These are phyloP conservation scores for Neofusicoccum parvum DNA, from an alignment of 2,329 filamentous ascomycete genomes.

Conservation along the genomic window DNA sequence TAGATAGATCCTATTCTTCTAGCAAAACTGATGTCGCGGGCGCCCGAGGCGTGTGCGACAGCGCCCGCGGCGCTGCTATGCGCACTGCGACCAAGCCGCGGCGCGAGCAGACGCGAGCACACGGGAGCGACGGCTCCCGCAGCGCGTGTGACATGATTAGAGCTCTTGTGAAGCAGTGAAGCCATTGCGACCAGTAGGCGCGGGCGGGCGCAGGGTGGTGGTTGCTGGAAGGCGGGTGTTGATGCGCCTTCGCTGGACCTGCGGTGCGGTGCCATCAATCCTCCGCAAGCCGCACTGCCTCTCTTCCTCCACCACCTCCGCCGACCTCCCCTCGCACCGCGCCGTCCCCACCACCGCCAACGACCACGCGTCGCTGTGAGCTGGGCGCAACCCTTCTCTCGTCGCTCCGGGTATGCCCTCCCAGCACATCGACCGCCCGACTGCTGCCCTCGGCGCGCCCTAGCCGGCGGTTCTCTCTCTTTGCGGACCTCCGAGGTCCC, in stretches of 20 bases:
- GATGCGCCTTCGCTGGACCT: slow-evolving; percentile 18
- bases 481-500: slow-evolving; percentile 21
- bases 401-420: slow-evolving; percentile 13
- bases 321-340: slow-evolving; percentile 17
- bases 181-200: background rate
- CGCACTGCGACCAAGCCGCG: slow-evolving; percentile 2
- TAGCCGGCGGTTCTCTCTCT: slow-evolving; percentile 20
- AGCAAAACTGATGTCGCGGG: slow-evolving; percentile 3
- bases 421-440: slow-evolving; percentile 7
- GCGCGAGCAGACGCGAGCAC: background rate
- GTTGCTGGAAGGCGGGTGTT: slow-evolving; percentile 7
- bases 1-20: slow-evolving; percentile 4
- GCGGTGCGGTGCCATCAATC: slow-evolving; percentile 19
- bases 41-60: slow-evolving; percentile 1
- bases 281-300: slow-evolving; percentile 20
- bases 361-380: slow-evolving; percentile 8
- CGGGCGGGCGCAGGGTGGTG: slow-evolving; percentile 2
- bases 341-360: slow-evolving; percentile 7
- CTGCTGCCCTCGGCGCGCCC: slow-evolving; percentile 20
- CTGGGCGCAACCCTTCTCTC: slow-evolving; percentile 1
- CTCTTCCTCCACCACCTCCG: slow-evolving; percentile 19
- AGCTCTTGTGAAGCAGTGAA: background rate
- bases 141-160: slow-evolving; percentile 1
- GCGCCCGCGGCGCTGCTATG: slow-evolving; percentile 5
- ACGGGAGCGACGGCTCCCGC: background rate